Percentiles rank a stretch among this genome's conserved stretches.
Evolutionary conservation across 2,329 filamentous ascomycete species (phyloP).

Genomic region (Sordariomycetes sp.): DNA sequence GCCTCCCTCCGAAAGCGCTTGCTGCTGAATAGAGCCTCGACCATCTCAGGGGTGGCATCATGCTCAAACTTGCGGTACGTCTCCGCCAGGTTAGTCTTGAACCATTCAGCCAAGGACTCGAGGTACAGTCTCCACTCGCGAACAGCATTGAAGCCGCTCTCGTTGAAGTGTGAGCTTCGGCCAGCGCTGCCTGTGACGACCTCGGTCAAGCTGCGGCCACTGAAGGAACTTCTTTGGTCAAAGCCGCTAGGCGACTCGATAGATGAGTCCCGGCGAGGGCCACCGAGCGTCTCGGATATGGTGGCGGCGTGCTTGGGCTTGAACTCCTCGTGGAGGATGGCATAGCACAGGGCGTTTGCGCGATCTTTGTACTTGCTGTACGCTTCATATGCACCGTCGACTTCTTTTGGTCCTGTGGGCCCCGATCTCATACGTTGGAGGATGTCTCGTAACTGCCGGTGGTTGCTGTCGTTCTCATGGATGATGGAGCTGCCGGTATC

Average conservation of each 20-base stretch:
- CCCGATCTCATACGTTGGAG: slow-evolving; percentile 24
- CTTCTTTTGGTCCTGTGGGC: slow-evolving; percentile 21
- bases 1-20: slow-evolving; percentile 30
- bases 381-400: slow-evolving; percentile 34
- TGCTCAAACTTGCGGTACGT: slow-evolving; percentile 37
- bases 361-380: slow-evolving; percentile 31
- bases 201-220: slow-evolving; percentile 23
- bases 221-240: slow-evolving; percentile 27
- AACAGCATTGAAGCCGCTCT: slow-evolving; percentile 27
- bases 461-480: slow-evolving; percentile 20
- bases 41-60: slow-evolving; percentile 29
- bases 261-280: slow-evolving; percentile 19
- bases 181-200: slow-evolving; percentile 15
- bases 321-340: slow-evolving; percentile 30
- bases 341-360: slow-evolving; percentile 28
- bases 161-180: slow-evolving; percentile 13
- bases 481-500: slow-evolving; percentile 14
- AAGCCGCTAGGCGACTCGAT: slow-evolving; percentile 21
- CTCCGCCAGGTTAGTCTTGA: slow-evolving; percentile 29
- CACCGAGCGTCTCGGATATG: slow-evolving; percentile 11
- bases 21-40: slow-evolving; percentile 32
- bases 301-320: slow-evolving; percentile 12
- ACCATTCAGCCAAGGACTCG: slow-evolving; percentile 28
- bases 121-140: slow-evolving; percentile 35
- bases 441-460: slow-evolving; percentile 23